Conservation (phyloP, 345 rosid genomes). For the Psidium guajava region DNA sequence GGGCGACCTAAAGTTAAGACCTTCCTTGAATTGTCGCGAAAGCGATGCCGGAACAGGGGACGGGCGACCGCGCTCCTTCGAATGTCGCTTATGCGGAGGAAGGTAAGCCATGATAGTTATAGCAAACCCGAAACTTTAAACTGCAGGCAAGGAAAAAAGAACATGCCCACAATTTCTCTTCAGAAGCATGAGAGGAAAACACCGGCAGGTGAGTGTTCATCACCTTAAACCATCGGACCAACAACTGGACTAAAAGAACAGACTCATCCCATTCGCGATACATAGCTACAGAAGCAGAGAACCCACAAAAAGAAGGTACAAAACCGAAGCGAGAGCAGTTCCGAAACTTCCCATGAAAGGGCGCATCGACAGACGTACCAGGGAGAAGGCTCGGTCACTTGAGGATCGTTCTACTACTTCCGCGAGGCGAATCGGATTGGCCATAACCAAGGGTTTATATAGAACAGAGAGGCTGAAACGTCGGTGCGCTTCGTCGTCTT, state of each 20-base stretch:
- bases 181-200: neutral
- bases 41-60: conserved; percentile 4
- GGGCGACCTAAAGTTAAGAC: neutral
- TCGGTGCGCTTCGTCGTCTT: neutral
- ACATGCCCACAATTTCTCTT: neutral
- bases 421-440: neutral
- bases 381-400: neutral
- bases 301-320: neutral
- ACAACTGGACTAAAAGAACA: neutral
- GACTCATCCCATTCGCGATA: neutral
- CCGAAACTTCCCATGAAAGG: neutral
- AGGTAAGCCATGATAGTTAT: conserved; percentile 8
- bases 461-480: neutral
- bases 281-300: neutral
- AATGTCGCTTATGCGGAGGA: conserved; percentile 18
- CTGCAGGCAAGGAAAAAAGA: neutral
- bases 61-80: neutral
- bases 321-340: neutral
- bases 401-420: neutral
- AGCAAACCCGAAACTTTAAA: neutral
- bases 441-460: neutral
- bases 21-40: neutral
- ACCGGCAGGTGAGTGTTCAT: neutral
- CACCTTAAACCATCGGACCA: neutral
- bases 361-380: neutral